phyloP scores from a whole-genome alignment of 345 rosid genomes.

The Arabidopsis arenosa region DNA sequence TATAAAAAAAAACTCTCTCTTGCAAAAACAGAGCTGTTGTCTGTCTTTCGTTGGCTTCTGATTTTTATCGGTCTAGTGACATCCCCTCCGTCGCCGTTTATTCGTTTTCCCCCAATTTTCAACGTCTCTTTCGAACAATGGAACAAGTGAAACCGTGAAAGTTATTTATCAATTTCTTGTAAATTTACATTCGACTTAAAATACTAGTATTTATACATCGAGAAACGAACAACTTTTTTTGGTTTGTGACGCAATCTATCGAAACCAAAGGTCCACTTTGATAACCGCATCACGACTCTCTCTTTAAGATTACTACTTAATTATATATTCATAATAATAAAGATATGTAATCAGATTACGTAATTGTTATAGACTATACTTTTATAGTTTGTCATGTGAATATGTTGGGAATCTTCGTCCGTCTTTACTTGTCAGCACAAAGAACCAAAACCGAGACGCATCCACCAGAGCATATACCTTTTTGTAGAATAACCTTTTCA shows the following conservation, averaged over 20 bases:
- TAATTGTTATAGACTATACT: constrained; percentile 9
- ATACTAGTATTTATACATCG: not conserved
- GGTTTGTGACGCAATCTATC: constrained; percentile 10
- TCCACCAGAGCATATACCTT: constrained; percentile 32
- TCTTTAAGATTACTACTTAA: not conserved
- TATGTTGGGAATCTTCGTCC: constrained; percentile 29
- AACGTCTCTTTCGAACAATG: too few relatives aligned
- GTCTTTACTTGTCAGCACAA: constrained; percentile 38
- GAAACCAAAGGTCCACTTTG: constrained; percentile 14
- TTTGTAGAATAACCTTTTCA: constrained; percentile 3
- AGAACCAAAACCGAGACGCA: constrained; percentile 28
- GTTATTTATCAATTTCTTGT: too few relatives aligned
- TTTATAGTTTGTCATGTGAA: constrained; percentile 8
- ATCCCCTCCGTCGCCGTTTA: too few relatives aligned
- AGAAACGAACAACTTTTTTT: not conserved
- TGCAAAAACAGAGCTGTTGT: too few relatives aligned
- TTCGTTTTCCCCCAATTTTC: too few relatives aligned
- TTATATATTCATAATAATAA: not conserved
- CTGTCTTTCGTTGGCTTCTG: too few relatives aligned
- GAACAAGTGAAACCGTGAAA: too few relatives aligned
- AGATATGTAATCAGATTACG: not conserved
- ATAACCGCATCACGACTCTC: constrained; percentile 13
- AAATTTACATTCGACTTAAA: too few relatives aligned
- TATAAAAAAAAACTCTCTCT: too few relatives aligned
- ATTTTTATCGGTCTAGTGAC: too few relatives aligned